phyloP scores from a whole-genome alignment of 1,284 basidiomycete genomes.

The Chalciporus sp. region DNA sequence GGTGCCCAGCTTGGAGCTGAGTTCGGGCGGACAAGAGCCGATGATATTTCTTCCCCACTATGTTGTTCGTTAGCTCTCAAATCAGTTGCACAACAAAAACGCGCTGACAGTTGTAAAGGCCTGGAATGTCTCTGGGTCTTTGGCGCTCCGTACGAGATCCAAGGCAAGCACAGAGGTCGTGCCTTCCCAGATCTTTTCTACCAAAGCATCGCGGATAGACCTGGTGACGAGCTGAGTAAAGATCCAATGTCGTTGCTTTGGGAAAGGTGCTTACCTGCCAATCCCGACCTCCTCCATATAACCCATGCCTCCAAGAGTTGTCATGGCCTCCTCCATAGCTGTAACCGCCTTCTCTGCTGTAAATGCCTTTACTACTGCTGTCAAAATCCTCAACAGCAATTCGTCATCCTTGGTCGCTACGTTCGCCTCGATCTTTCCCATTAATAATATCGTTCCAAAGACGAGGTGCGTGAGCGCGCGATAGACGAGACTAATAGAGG shows the following conservation, averaged over 20 bases:
- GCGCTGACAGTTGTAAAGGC: conserved; percentile 40
- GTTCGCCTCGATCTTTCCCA: conserved; percentile 66
- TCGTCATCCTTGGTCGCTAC: conserved; percentile 51
- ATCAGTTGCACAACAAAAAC: background rate
- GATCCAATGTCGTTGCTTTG: background rate
- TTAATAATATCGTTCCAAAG: conserved; percentile 58
- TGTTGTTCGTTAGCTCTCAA: conserved; percentile 4
- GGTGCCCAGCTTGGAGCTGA: conserved; percentile 30
- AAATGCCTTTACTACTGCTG: conserved; percentile 74
- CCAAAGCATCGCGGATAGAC: conserved; percentile 64
- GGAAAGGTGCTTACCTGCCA: conserved; percentile 46
- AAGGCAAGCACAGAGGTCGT: conserved; percentile 69
- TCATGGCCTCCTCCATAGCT: conserved; percentile 77
- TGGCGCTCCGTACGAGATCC: conserved; percentile 61
- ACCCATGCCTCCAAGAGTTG: conserved; percentile 74
- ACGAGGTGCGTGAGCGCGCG: conserved; percentile 65
- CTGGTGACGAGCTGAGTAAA: conserved; percentile 26
- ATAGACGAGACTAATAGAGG: conserved; percentile 60
- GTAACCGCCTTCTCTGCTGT: conserved; percentile 62
- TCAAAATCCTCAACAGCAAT: conserved; percentile 63
- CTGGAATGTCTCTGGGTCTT: conserved; percentile 39
- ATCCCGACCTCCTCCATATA: conserved; percentile 83
- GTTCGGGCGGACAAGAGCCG: conserved; percentile 39
- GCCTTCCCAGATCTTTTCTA: conserved; percentile 86
- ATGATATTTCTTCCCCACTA: conserved; percentile 60